A percentile compares a stretch with the other conserved stretches of the same genome.
phyloP scores from a whole-genome alignment of 306 rosid species.

The Glycine latifolia region DNA sequence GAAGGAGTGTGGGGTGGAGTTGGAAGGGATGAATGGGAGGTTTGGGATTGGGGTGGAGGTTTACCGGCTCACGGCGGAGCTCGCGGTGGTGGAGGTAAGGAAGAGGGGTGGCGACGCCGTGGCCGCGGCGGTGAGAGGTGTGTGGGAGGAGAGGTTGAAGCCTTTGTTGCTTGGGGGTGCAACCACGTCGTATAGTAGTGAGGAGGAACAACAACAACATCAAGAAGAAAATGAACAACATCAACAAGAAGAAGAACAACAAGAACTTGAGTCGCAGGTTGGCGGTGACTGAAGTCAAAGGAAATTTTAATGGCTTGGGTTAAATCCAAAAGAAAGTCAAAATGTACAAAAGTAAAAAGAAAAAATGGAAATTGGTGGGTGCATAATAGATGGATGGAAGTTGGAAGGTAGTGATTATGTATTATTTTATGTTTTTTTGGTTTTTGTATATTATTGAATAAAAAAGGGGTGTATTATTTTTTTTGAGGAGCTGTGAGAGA shows the following conservation, averaged over 20 bases:
- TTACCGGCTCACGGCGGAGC: slow-evolving; percentile 47
- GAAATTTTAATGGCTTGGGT: background rate
- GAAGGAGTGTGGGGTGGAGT: slow-evolving; percentile 54
- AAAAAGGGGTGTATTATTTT: background rate
- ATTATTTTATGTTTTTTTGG: background rate
- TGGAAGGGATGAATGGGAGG: slow-evolving; percentile 48
- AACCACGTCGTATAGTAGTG: slow-evolving; percentile 18
- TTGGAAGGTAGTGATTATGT: background rate
- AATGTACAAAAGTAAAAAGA: background rate
- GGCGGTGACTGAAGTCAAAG: background rate
- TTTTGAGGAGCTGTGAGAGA: background rate
- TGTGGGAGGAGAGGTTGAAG: slow-evolving; percentile 51
- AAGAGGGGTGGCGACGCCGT: slow-evolving; percentile 29
- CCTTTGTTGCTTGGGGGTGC: slow-evolving; percentile 47
- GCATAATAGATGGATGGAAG: background rate
- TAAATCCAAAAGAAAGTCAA: background rate
- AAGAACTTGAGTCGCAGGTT: slow-evolving; percentile 3
- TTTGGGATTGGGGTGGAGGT: slow-evolving; percentile 48
- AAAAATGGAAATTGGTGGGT: slow-evolving; percentile 15
- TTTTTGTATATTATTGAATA: background rate
- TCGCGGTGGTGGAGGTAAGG: slow-evolving; percentile 48
- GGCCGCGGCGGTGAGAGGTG: background rate
- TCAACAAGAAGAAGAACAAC: background rate
- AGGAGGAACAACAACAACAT: background rate
- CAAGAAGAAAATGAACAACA: background rate